Percentiles rank a stretch among this genome's conserved stretches.
phyloP scores from a whole-genome alignment of 1,284 basidiomycete species.

The Crucibulum parvulum region DNA sequence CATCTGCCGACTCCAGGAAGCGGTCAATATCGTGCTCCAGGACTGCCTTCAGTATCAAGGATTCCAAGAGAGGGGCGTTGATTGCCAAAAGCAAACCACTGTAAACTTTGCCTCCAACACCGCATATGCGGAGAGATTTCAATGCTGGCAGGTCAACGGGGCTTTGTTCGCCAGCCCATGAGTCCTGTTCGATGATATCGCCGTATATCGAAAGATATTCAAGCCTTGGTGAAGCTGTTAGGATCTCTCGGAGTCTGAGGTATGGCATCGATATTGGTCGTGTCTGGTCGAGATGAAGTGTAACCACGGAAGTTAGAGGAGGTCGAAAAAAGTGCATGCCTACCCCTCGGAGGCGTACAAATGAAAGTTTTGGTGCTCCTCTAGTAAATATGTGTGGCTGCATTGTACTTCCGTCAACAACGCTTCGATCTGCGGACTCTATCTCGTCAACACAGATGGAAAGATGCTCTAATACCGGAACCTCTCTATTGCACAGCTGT shows the following conservation, averaged over 20 bases:
- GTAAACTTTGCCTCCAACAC: slow-evolving; percentile 37
- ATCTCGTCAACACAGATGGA: slow-evolving; percentile 40
- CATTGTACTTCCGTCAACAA: slow-evolving; percentile 10
- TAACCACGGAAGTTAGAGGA: slow-evolving; percentile 40
- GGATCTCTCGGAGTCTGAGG: slow-evolving; percentile 33
- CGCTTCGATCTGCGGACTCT: slow-evolving; percentile 13
- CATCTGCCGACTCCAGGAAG: slow-evolving; percentile 25
- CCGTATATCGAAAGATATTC: slow-evolving; percentile 48
- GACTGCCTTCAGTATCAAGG: slow-evolving; percentile 43
- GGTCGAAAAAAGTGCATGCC: slow-evolving; percentile 46
- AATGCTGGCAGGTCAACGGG: slow-evolving; percentile 39
- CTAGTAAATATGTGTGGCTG: slow-evolving; percentile 34
- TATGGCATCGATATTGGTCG: slow-evolving; percentile 33
- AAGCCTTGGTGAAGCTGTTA: slow-evolving; percentile 35
- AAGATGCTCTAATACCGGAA: slow-evolving; percentile 40
- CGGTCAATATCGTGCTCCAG: slow-evolving; percentile 43
- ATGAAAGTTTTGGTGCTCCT: slow-evolving; percentile 37
- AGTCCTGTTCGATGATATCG: slow-evolving; percentile 31
- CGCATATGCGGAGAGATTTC: slow-evolving; percentile 43
- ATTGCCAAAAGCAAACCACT: slow-evolving; percentile 38
- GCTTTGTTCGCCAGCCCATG: slow-evolving; percentile 21
- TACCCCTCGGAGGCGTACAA: slow-evolving; percentile 48
- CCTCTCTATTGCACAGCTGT: slow-evolving; percentile 26
- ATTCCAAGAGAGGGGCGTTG: slow-evolving; percentile 40
- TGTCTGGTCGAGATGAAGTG: slow-evolving; percentile 52